phyloP scores from a whole-genome alignment of 1,284 basidiomycete species.

The Cryptococcus depauperatus region DNA sequence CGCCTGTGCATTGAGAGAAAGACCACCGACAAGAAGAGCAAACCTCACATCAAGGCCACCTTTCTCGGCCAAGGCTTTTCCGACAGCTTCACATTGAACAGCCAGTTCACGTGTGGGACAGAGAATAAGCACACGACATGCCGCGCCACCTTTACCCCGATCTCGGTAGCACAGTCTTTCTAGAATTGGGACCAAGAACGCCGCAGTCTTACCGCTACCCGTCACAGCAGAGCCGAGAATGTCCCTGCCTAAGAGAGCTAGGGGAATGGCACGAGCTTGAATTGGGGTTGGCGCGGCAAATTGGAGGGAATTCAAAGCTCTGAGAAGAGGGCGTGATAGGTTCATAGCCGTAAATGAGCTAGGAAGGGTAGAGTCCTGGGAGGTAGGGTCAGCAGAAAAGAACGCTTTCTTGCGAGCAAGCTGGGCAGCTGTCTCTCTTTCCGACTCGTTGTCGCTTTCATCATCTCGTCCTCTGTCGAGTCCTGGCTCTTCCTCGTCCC shows the following conservation, averaged over 20 bases:
- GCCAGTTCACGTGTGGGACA: slow-evolving; percentile 91
- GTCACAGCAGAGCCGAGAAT: slow-evolving; percentile 92
- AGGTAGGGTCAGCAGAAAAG: slow-evolving; percentile 58
- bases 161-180: slow-evolving; percentile 86
- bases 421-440: slow-evolving; percentile 57
- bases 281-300: slow-evolving; percentile 89
- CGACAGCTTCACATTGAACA: slow-evolving; percentile 88
- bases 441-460: slow-evolving; percentile 48
- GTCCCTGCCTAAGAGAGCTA: slow-evolving; percentile 87
- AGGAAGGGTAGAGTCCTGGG: slow-evolving; percentile 30
- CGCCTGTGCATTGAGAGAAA: slow-evolving; percentile 87
- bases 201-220: slow-evolving; percentile 93
- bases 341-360: slow-evolving; percentile 76
- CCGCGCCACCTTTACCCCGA: slow-evolving; percentile 66
- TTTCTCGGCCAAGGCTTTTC: slow-evolving; percentile 62
- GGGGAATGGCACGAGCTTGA: slow-evolving; percentile 83
- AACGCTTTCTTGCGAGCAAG: slow-evolving; percentile 75
- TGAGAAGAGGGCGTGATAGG: slow-evolving; percentile 79
- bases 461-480: slow-evolving; percentile 37
- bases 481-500: slow-evolving; percentile 46
- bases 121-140: slow-evolving; percentile 87
- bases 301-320: slow-evolving; percentile 71
- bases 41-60: slow-evolving; percentile 80
- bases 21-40: slow-evolving; percentile 83
- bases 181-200: slow-evolving; percentile 88